A percentile compares a stretch with the other conserved stretches of the same genome.
These are phyloP conservation scores for Daedalea quercina DNA, from an alignment of 768 basidiomycete genomes.

Conservation along the genomic window DNA sequence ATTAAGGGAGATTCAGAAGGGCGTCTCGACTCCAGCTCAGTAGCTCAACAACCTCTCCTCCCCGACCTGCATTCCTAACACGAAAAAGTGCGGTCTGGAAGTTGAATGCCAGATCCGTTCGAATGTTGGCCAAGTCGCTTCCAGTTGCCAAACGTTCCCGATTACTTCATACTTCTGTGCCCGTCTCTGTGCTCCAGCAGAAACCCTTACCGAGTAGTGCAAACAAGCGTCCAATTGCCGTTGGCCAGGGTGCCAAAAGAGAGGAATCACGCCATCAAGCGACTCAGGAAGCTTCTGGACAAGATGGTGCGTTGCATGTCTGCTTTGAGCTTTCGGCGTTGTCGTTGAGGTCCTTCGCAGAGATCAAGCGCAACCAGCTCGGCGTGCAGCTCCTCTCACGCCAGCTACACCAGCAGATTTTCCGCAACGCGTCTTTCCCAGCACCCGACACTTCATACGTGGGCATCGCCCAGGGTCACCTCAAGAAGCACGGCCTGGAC, in stretches of 20 bases:
- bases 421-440: slow-evolving; percentile 61
- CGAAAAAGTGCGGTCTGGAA: background rate
- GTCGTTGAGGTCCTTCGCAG: background rate
- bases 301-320: background rate
- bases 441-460: slow-evolving; percentile 53
- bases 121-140: slow-evolving; percentile 3
- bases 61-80: background rate
- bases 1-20: too few relatives aligned
- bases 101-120: background rate
- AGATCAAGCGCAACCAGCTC: slow-evolving; percentile 73
- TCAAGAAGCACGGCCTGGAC: slow-evolving; percentile 75
- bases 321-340: background rate
- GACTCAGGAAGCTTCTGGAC: background rate
- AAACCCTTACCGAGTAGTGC: background rate
- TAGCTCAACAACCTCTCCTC: too few relatives aligned
- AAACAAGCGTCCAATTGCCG: background rate
- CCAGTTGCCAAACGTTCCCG: background rate
- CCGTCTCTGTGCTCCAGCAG: slow-evolving; percentile 3
- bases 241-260: background rate
- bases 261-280: background rate
- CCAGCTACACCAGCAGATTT: slow-evolving; percentile 76
- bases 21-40: too few relatives aligned
- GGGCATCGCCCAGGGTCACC: slow-evolving; percentile 75
- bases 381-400: slow-evolving; percentile 92
- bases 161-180: slow-evolving; percentile 2